Evolutionary conservation across 176 grass and related monocot species (phyloP).

Genomic region (Eremochloa ophiuroides): DNA sequence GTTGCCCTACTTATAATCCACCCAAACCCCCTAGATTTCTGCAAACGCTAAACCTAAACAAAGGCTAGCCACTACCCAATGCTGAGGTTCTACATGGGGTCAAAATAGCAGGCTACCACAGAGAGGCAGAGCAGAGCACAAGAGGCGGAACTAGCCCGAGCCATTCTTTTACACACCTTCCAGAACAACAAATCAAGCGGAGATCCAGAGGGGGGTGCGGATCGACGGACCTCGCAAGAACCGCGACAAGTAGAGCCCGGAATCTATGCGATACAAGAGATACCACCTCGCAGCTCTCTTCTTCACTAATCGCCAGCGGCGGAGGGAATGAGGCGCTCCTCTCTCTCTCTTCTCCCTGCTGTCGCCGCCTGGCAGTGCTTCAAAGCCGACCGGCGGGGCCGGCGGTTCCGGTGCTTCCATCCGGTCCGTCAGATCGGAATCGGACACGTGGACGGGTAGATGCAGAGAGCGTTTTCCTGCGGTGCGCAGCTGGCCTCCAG

Average conservation of each 20-base stretch:
- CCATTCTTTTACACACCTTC: background rate
- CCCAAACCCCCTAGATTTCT: background rate
- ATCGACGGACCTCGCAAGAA: background rate
- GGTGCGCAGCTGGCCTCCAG: background rate
- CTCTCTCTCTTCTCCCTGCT: background rate
- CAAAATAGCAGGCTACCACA: background rate
- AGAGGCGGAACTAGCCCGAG: background rate
- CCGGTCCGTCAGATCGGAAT: background rate
- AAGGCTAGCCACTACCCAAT: background rate
- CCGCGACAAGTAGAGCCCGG: background rate
- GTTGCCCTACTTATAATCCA: background rate
- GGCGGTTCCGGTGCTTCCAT: background rate
- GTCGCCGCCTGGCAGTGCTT: background rate
- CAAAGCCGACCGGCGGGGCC: background rate
- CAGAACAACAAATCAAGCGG: background rate
- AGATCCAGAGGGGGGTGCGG: background rate
- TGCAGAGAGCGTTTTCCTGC: background rate
- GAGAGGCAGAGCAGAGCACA: background rate
- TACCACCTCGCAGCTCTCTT: background rate
- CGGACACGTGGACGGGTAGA: conserved; percentile 5
- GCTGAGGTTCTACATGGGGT: background rate
- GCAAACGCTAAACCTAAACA: background rate
- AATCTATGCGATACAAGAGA: background rate
- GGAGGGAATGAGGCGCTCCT: background rate
- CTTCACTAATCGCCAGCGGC: background rate